These are phyloP conservation scores for Groenewaldozyma sp. DNA, from an alignment of 1,139 yeast genomes.

Conservation along the genomic window DNA sequence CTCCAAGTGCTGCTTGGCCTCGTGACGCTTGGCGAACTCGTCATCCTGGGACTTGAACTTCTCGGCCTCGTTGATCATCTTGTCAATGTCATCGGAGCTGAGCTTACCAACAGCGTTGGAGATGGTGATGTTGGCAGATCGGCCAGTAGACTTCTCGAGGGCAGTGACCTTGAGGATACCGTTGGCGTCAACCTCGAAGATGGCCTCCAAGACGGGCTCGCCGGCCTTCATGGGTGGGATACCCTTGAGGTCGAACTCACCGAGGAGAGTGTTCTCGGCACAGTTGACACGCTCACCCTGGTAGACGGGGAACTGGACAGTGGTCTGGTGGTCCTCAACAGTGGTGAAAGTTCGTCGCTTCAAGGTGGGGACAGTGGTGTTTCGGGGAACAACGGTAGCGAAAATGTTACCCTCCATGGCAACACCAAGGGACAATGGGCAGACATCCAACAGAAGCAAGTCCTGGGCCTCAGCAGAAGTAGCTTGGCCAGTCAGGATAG, in stretches of 20 bases:
- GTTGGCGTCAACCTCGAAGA: conserved; percentile 98
- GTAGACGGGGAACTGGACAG: conserved; percentile 99
- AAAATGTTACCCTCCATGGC: conserved; percentile 99
- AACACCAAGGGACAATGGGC: conserved; percentile 98
- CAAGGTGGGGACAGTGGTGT: conserved; percentile 99
- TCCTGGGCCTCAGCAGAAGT: conserved; percentile 96
- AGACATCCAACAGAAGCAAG: conserved; percentile 93
- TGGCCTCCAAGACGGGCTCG: conserved; percentile 99
- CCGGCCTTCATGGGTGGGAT: conserved; percentile 99
- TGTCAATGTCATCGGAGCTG: conserved; percentile 94
- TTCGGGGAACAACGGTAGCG: conserved; percentile 99
- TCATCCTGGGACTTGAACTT: conserved; percentile 98
- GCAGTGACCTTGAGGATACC: conserved; percentile 99
- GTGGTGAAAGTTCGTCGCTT: conserved; percentile 99
- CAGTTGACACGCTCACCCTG: conserved; percentile 99
- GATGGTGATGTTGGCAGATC: conserved; percentile 98
- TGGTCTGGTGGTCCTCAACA: conserved; percentile 98
- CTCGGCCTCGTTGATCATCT: conserved; percentile 98
- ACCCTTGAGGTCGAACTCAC: conserved; percentile 98
- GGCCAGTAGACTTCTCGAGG: conserved; percentile 98
- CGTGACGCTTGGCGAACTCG: conserved; percentile 99
- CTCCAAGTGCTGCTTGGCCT: conserved; percentile 98
- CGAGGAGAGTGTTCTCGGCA: conserved; percentile 96
- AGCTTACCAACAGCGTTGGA: conserved; percentile 99
- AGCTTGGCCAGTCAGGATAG: conserved; percentile 96